Base-by-base conservation (phyloP, 371 early-diverging fungal genomes). In the Chytridium lagenaria region DNA sequence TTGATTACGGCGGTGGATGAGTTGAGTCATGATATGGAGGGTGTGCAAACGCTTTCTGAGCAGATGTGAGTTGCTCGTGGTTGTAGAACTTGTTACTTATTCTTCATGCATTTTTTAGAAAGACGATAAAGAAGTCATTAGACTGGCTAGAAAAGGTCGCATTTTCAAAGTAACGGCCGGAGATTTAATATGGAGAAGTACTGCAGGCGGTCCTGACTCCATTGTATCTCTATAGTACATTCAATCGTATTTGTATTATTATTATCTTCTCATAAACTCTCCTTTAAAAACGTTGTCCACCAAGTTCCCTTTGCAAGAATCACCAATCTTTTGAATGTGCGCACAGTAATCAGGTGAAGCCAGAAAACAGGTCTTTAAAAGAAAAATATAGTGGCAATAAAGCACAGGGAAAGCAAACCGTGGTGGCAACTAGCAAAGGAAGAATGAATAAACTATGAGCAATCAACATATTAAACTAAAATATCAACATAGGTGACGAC, bases 1-100 rank as follows among this genome's bases (percentile, higher is more conserved):
- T 70, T 81, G 31, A 81, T 81, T 38, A 72, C 61, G 16, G 50
- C 66, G 38, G 75, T 78, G 19, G 75, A 73, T 39, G 72, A 70
- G 38, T 57, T 81, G 52, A 72, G 68, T 39, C 67, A 74, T 26
- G 77, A 78, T 38, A 78, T 76, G 68, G 70, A 19, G 10, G 69
- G 59, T 15, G 75, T 74, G 7, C 40, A 67, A 36, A 40, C 57
- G 23, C 64, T 80, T 37, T 12, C 71, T 1, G 67, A 12, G 30
- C 78, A 81, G 63, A 76, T 81, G 78, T 81, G 51, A 15, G 76
- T 69, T 28, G 1, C 37, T 37, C 37, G 26, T 12, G 44, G 44
- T 19, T 44, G 7, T 19, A 44, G 10, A 22, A 5, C 7, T 26
- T 63, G 16, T 12, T 36, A 12, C 63, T 2, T 15, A 44, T 28